A percentile compares a stretch with the other conserved stretches of the same genome.
These are phyloP conservation scores for Trametes sanguinea DNA, from an alignment of 768 basidiomycete genomes.

Conservation along the genomic window DNA sequence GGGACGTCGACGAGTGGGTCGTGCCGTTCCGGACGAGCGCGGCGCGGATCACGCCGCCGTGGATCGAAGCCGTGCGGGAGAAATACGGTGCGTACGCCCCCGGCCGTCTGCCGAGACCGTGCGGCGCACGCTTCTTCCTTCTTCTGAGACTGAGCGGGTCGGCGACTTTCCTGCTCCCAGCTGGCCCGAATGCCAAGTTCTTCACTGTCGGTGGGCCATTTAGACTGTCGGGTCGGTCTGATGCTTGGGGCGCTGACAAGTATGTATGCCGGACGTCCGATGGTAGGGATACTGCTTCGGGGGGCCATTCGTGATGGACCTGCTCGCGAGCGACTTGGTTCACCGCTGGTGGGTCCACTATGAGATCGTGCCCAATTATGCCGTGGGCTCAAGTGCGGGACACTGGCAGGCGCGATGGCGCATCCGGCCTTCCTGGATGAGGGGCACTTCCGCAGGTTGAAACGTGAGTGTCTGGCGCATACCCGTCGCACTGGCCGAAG, in stretches of 20 bases:
- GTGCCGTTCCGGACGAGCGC: conserved; percentile 35
- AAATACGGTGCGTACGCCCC: conserved; percentile 42
- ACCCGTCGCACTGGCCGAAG: too few relatives aligned
- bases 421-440: conserved; percentile 55
- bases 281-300: conserved; percentile 60
- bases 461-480: conserved; percentile 38
- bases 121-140: too few relatives aligned
- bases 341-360: conserved; percentile 42
- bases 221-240: neutral
- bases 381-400: neutral
- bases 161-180: conserved; percentile 16
- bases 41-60: conserved; percentile 44
- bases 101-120: too few relatives aligned
- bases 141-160: neutral
- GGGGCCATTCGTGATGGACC: conserved; percentile 51
- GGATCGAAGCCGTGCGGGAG: conserved; percentile 53
- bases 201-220: conserved; percentile 18
- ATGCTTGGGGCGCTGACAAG: neutral
- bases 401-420: conserved; percentile 54
- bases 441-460: conserved; percentile 48
- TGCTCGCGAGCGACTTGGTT: conserved; percentile 47
- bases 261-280: neutral
- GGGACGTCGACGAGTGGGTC: conserved; percentile 19
- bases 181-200: conserved; percentile 25
- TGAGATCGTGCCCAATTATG: neutral